Base-by-base conservation (phyloP, 495 filamentous ascomycete genomes). In the Lepraria neglecta region DNA sequence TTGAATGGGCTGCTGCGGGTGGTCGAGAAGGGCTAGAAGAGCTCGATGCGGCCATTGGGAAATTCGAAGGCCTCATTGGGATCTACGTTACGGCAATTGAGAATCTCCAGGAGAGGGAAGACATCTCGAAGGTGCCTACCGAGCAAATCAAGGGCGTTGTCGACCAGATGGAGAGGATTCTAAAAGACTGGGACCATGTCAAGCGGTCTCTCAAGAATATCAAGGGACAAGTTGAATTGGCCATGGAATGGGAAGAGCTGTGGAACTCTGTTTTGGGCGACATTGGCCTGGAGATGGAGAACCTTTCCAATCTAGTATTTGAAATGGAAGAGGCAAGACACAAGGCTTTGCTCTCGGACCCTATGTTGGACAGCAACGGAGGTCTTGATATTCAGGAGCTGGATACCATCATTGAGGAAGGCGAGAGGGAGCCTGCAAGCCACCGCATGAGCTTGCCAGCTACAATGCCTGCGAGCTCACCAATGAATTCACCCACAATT, bases 171-270 rank as follows among this genome's bases (percentile, higher is more conserved):
- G 92, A 97, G 63, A 75, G 74, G 17, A 95, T 95, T 45, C 71
- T 95, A 59, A 76, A 78, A n/a, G 88, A 89, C 65, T 98, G 94
- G 94, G 76, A 82, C 4, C 83, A 87, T 63, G 88, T 96, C 60
- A 86, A 88, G 66, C 77, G 69, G 17, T 86, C 87, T 19, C 73
- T 98, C 44, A 85, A 84, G 64, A 84, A 75, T 38, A 85, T 96
- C 53, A 95, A 96, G 68, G 82, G 82, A 44, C 91, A 96, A 64
- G 92, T 97, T 6, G 94, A 97, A 72, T 80, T 96, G 54, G 94
- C 94, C 9, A 92, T 97, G 90, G 94, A 98, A 66, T 98, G 92
- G 92, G 91, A 96, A 71, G 94, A 97, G 75, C 78, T 98, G 24
- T 97, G 92, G 92, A 89, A 88, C 65, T 89, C 80, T 69, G 91